Percentiles rank a stretch among this genome's conserved stretches.
Evolutionary conservation across 2,329 filamentous ascomycete genomes (phyloP).

Genomic region (Parasarocladium wereldwijsianum): DNA sequence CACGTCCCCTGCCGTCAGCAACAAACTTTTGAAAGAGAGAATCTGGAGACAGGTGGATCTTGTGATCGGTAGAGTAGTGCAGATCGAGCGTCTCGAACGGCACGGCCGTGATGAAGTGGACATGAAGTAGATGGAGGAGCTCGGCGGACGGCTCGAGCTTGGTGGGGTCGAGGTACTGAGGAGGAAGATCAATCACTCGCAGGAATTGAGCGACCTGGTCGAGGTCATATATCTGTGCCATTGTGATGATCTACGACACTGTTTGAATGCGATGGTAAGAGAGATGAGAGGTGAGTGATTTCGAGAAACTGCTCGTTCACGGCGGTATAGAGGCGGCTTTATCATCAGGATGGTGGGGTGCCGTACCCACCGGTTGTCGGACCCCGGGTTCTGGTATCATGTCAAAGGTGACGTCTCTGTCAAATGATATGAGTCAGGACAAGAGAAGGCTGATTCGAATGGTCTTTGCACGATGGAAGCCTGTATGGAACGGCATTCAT

Average conservation of each 20-base stretch:
- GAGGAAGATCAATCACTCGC: constrained; percentile 12
- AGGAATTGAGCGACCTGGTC: constrained; percentile 16
- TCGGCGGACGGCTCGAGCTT: constrained; percentile 5
- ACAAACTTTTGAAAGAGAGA: constrained; percentile 35
- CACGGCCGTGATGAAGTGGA: constrained; percentile 31
- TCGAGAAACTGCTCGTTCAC: too few relatives aligned
- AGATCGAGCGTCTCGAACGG: constrained; percentile 43
- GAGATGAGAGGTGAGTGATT: too few relatives aligned
- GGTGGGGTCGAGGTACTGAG: constrained; percentile 9
- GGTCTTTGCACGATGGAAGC: too few relatives aligned
- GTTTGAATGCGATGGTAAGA: too few relatives aligned
- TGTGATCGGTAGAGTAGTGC: constrained; percentile 29
- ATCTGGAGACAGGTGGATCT: constrained; percentile 28
- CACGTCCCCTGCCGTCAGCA: constrained; percentile 22
- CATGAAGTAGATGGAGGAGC: constrained; percentile 24
- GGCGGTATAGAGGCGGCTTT: too few relatives aligned
- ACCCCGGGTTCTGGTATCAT: too few relatives aligned
- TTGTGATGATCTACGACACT: constrained; percentile 8
- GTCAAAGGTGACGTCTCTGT: too few relatives aligned
- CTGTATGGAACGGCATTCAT: too few relatives aligned
- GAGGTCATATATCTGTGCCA: constrained; percentile 14
- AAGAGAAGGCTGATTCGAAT: too few relatives aligned
- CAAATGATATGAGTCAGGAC: too few relatives aligned
- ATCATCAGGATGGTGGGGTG: too few relatives aligned
- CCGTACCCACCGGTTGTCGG: too few relatives aligned